Evolutionary conservation across 345 rosid genomes (phyloP), one percentile per base, ranked within the genome.

Genomic region (Pistacia integerrima): DNA sequence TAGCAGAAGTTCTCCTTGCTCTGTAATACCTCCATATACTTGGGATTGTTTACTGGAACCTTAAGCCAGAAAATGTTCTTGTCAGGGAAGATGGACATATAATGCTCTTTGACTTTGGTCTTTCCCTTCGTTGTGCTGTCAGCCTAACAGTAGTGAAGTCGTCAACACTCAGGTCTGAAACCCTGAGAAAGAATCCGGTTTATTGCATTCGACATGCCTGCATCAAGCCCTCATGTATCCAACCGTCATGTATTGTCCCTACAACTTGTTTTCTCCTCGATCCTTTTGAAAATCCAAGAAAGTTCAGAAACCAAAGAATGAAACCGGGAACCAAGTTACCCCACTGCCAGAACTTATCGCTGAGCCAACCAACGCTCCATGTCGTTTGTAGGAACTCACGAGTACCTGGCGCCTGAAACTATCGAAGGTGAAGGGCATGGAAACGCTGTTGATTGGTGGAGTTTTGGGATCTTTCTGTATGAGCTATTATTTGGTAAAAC

Each of bases 331-430:
- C 9, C 46, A 41, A 41, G 46, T 41, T 41, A 41, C 46, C 6
- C 46, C 46, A 41, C 46, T 41, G 46, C 46, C 46, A 41, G 46
- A 41, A 41, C 46, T 41, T 8, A 7, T 41, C 1, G 94, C 93
- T 4, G 97, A 91, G 81, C 97, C 97, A 7, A 90, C 97, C 16
- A 89, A 85, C 92, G 94, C n/a, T 91, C 97, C 0, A 91, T 91
- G 97, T 91, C 97, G 1, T 90, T 90, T 76, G 97, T 91, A 3
- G 97, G 97, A 64, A 91, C 97, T 41, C 96, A 91, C 13, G 96
- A 91, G 85, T 89, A 90, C 46, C 1, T 41, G 46, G 46, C 46
- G 6, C 46, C 46, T 5, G 46, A 41, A 41, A 41, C 6, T 1
- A 41, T 41, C 46, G 1, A 41, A 77, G 93, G 93, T 49, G 94